Evolutionary conservation across 805 yeast genomes (phyloP).

Genomic region (Saccharomycodes ludwigii): DNA sequence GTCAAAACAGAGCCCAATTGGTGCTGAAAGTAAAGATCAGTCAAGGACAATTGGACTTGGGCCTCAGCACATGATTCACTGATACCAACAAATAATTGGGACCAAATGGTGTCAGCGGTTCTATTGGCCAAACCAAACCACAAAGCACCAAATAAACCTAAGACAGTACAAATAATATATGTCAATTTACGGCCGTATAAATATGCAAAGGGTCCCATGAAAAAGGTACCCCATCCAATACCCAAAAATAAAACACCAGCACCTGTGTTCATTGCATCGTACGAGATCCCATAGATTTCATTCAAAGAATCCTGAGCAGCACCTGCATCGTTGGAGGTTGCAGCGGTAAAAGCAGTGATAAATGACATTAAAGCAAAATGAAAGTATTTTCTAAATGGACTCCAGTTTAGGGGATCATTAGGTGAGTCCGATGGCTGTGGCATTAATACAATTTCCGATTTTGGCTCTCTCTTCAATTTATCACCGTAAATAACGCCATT

Average conservation of each 20-base stretch:
- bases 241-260: slow-evolving; percentile 70
- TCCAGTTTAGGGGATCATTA: slow-evolving; percentile 57
- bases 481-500: slow-evolving; percentile 19
- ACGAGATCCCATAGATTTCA: slow-evolving; percentile 49
- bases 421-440: slow-evolving; percentile 58
- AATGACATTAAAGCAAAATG: slow-evolving; percentile 42
- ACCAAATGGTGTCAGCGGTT: slow-evolving; percentile 59
- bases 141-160: slow-evolving; percentile 52
- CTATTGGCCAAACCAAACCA: slow-evolving; percentile 54
- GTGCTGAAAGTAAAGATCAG: slow-evolving; percentile 69
- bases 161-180: slow-evolving; percentile 44
- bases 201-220: slow-evolving; percentile 56
- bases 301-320: slow-evolving; percentile 57
- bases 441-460: slow-evolving; percentile 30
- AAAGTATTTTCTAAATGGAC: slow-evolving; percentile 24
- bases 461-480: slow-evolving; percentile 22
- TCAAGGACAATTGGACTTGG: slow-evolving; percentile 51
- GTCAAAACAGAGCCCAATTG: slow-evolving; percentile 66
- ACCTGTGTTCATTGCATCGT: slow-evolving; percentile 63
- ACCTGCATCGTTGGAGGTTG: slow-evolving; percentile 65
- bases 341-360: slow-evolving; percentile 57
- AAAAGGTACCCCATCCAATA: slow-evolving; percentile 51
- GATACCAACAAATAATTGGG: slow-evolving; percentile 70
- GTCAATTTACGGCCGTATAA: slow-evolving; percentile 58
- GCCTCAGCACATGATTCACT: slow-evolving; percentile 71